Evolutionary conservation across 306 rosid genomes (phyloP).

Genomic region (Alnus rubra): DNA sequence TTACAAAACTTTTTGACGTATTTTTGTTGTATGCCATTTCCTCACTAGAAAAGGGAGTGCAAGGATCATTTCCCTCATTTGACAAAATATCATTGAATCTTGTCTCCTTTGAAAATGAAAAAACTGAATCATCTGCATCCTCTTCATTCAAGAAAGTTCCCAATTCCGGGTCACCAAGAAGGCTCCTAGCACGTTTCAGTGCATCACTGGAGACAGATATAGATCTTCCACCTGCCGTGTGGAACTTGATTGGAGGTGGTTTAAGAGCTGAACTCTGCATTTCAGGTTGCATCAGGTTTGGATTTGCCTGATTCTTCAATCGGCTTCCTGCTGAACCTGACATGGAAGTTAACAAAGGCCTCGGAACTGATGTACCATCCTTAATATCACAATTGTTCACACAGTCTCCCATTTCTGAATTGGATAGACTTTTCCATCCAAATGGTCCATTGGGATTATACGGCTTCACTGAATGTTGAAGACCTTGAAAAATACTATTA

Average conservation of each 20-base stretch:
- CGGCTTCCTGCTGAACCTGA: slow-evolving; percentile 26
- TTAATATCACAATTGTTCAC: slow-evolving; percentile 17
- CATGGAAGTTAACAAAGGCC: slow-evolving; percentile 25
- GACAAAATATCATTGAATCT: slow-evolving; percentile 13
- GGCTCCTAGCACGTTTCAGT: slow-evolving; percentile 72
- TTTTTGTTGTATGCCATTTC: slow-evolving; percentile 23
- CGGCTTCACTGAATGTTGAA: slow-evolving; percentile 21
- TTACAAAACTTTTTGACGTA: slow-evolving; percentile 40
- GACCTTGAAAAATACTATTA: slow-evolving; percentile 34
- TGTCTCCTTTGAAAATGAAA: slow-evolving; percentile 37
- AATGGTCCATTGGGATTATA: slow-evolving; percentile 13
- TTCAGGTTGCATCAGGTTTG: slow-evolving; percentile 25
- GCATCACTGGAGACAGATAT: slow-evolving; percentile 78
- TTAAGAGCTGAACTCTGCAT: slow-evolving; percentile 29
- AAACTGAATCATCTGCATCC: slow-evolving; percentile 29
- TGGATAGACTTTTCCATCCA: slow-evolving; percentile 19
- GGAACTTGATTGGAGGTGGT: slow-evolving; percentile 62
- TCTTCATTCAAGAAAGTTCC: slow-evolving; percentile 60
- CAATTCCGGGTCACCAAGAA: slow-evolving; percentile 87
- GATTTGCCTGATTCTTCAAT: slow-evolving; percentile 31
- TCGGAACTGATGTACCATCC: slow-evolving; percentile 25
- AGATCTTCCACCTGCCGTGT: slow-evolving; percentile 87
- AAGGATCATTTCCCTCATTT: slow-evolving; percentile 31
- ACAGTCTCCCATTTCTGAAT: slow-evolving; percentile 22
- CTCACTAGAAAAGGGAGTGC: slow-evolving; percentile 35